Base-by-base conservation (phyloP, 257 asterid genomes). In the Voacanga thouarsii region DNA sequence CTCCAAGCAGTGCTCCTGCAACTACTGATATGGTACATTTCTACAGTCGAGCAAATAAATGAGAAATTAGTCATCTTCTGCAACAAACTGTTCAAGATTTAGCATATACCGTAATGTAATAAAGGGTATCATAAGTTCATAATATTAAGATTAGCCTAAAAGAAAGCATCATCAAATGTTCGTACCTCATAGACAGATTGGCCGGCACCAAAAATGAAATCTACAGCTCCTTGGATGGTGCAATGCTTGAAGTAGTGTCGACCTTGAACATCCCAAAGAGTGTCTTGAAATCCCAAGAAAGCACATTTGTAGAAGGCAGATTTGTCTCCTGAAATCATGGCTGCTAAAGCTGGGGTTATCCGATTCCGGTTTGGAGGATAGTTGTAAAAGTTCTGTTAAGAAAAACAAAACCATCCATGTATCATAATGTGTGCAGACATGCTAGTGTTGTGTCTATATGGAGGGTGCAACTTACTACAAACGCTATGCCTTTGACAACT, bases 171-270 rank as follows among this genome's bases (percentile, higher is more conserved):
- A 1, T 47, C 11, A 7, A 10, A 15, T 53, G 16, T 3, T 53
- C 2, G 56, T 82, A 92, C 98, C 92, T 94, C 94, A 47, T 91
- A 92, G 70, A 91, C 76, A 21, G 98, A 93, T 81, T 90, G 92
- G 3, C 97, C 98, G 0, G 86, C 64, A 41, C 98, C 98, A 72
- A 91, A 93, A 77, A 93, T 91, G 80, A 91, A 93, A 85, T 93
- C 98, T 23, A 89, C 83, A 11, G 92, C 92, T 12, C 98, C 98
- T 18, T 87, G 87, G 51, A 91, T 91, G 7, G 70, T 81, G 66
- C 97, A 91, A 16, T 0, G 44, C 11, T 77, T 77, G 87, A 91
- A 93, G 67, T 89, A 91, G 71, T 93, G 98, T 53, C 94, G 80
- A 1, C 98, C 98, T 50, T 75, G 66, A 75, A 79, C 93, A 77